Percentiles rank a stretch among this genome's conserved stretches.
These are phyloP conservation scores for Atkinsonella texensis DNA, from an alignment of 2,329 filamentous ascomycete species.

Conservation along the genomic window DNA sequence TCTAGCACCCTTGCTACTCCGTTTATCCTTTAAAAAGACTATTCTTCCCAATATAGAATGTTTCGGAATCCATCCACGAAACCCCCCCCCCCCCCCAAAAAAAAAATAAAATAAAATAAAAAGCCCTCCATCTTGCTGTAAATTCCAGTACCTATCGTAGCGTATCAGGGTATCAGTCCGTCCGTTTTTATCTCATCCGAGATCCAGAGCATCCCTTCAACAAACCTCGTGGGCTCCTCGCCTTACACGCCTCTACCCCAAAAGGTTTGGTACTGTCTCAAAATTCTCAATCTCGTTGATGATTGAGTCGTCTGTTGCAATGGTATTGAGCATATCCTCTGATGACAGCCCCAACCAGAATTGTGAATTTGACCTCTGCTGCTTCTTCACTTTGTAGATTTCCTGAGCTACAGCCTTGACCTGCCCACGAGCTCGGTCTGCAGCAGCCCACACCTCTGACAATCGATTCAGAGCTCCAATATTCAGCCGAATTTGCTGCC, in stretches of 20 bases:
- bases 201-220: not conserved
- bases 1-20: too few relatives aligned
- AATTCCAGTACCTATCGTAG: too few relatives aligned
- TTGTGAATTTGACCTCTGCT: constrained; percentile 37
- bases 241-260: constrained; percentile 5
- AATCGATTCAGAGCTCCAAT: constrained; percentile 63
- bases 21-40: too few relatives aligned
- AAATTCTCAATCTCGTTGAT: constrained; percentile 42
- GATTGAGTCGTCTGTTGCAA: constrained; percentile 46
- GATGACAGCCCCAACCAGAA: constrained; percentile 44
- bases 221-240: not conserved
- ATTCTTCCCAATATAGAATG: too few relatives aligned
- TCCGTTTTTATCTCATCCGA: too few relatives aligned
- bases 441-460: constrained; percentile 60
- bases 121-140: too few relatives aligned
- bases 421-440: constrained; percentile 56
- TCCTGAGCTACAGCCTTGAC: constrained; percentile 71
- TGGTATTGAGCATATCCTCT: constrained; percentile 41
- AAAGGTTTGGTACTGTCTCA: constrained; percentile 11
- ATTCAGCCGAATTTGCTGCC: constrained; percentile 66
- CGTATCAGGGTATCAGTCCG: too few relatives aligned
- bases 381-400: constrained; percentile 50
- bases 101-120: too few relatives aligned
- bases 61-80: too few relatives aligned
- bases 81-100: too few relatives aligned